Evolutionary conservation across 371 early-diverging fungal species (phyloP).

Genomic region (Mortierella polycephala): DNA sequence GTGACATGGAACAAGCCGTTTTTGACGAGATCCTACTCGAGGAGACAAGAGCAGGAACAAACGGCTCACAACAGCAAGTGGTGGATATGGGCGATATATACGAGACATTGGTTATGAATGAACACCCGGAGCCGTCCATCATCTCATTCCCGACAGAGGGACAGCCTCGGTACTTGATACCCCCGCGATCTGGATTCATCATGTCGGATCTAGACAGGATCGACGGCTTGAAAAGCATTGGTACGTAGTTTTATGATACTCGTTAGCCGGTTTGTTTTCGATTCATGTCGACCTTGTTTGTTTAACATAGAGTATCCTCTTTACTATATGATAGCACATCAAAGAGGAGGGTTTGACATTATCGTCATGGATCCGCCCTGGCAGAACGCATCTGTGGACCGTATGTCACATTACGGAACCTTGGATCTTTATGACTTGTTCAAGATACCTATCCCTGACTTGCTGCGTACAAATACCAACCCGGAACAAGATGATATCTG

Average conservation of each 20-base stretch:
- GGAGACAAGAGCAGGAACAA: neutral
- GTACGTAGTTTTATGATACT: conserved; percentile 4
- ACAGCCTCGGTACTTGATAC: conserved; percentile 28
- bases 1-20: neutral
- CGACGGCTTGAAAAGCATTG: conserved; percentile 22
- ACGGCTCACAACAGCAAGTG: neutral
- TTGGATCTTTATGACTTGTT: conserved; percentile 77
- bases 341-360: conserved; percentile 61
- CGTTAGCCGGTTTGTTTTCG: neutral
- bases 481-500: neutral
- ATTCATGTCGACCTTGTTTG: neutral
- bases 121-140: conserved; percentile 1
- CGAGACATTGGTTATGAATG: conserved; percentile 24
- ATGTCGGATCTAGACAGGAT: conserved; percentile 40
- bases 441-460: conserved; percentile 64
- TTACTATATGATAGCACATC: conserved; percentile 10
- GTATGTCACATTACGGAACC: conserved; percentile 66
- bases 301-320: neutral
- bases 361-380: conserved; percentile 86
- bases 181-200: conserved; percentile 35
- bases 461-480: conserved; percentile 41
- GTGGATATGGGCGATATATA: conserved; percentile 40
- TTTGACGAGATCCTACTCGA: neutral
- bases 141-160: conserved; percentile 19
- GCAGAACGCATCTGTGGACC: conserved; percentile 72